phyloP scores from a whole-genome alignment of 768 basidiomycete genomes.

The Vishniacozyma victoriae region DNA sequence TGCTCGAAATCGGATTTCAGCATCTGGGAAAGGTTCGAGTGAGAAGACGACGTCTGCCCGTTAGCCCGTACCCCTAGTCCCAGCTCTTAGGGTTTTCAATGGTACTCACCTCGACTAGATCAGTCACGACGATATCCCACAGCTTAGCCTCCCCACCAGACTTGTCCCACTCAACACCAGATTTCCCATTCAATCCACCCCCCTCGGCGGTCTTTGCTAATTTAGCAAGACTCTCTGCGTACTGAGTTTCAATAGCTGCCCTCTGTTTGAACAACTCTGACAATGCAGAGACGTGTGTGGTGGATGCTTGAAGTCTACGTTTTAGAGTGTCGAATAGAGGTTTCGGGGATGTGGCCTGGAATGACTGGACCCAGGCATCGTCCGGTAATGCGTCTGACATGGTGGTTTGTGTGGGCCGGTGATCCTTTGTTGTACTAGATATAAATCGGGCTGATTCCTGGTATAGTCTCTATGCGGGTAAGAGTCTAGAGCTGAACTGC shows the following conservation, averaged over 20 bases:
- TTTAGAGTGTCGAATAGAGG: constrained; percentile 34
- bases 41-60: constrained; percentile 30
- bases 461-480: too few species aligned
- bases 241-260: constrained; percentile 40
- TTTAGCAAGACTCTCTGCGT: constrained; percentile 43
- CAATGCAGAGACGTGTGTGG: constrained; percentile 36
- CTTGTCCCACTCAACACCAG: constrained; percentile 30
- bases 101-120: constrained; percentile 39
- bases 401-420: neutral
- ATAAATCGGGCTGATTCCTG: too few species aligned
- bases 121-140: constrained; percentile 38
- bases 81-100: neutral
- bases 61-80: neutral
- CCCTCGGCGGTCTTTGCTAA: constrained; percentile 34
- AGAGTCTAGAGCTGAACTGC: too few species aligned
- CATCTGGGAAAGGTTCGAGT: constrained; percentile 29
- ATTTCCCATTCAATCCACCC: constrained; percentile 24
- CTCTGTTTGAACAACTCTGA: constrained; percentile 45
- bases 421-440: too few species aligned
- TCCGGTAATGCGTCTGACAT: constrained; percentile 37
- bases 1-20: constrained; percentile 42
- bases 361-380: constrained; percentile 38
- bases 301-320: constrained; percentile 27
- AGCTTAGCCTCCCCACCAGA: constrained; percentile 28
- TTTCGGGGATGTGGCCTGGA: constrained; percentile 26